Evolutionary conservation across 1,139 yeast genomes (phyloP), one percentile per base, ranked within the genome.

Genomic region (Hemisphaericaspora xylofermentans): DNA sequence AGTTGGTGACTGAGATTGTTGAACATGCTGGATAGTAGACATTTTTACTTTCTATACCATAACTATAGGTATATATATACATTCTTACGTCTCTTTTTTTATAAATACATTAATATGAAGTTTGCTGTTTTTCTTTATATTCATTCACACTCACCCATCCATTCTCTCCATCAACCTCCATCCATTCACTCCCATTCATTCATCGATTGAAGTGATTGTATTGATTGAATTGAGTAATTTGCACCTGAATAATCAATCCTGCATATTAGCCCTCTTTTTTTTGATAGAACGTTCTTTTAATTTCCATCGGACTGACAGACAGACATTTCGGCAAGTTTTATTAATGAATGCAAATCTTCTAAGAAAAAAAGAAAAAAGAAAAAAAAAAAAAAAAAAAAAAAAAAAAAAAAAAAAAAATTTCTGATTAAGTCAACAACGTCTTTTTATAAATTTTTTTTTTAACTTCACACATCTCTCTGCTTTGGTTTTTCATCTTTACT

Each of bases 11-110:
- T 38, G 73, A 66, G 44, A 76, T 72, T 39, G 74, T 71, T 13
- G 77, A 72, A 51, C 77, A 72, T 48, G 73, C 66, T n/a, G 77
- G 76, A 34, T 71, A 57, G 46, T 21, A n/a, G n/a, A n/a, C n/a
- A n/a, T n/a, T n/a, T n/a, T n/a, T n/a, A n/a, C n/a, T n/a, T 16
- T 13, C 13, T 25, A 21, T 21, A 21, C 6, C 8, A 6, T 5
- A 12, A 18, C 21, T 13, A 28, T 13, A 28, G 6, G 12, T 7
- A 25, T 6, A 25, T 25, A 12, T 7, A 24, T n/a, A 24, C 26
- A 24, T 24, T 24, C 10, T 21, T 8, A 6, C 24, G 6, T 21
- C 24, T 6, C n/a, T 24, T 4, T 26, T 26, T 26, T 15, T 13
- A 26, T 26, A 14, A 6, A n/a, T 4, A 13, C 29, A 26, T 5